Evolutionary conservation across 176 grass and related monocot species (phyloP).

Genomic region (Carex parvula): DNA sequence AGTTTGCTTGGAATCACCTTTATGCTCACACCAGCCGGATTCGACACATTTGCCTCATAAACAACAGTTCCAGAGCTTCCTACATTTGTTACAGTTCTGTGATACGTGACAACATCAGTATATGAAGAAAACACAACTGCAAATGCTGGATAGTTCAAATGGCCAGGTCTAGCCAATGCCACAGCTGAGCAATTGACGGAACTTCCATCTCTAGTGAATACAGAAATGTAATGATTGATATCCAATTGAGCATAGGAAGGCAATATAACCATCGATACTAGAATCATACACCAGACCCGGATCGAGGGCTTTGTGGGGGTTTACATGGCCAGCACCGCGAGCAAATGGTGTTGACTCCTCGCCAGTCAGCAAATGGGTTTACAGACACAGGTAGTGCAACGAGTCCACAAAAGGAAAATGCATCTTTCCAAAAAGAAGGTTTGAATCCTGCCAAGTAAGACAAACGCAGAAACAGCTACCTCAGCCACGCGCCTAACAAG

Average conservation of each 20-base stretch:
- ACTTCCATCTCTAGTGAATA: slow-evolving; percentile 43
- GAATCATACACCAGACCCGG: slow-evolving; percentile 29
- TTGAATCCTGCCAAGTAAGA: too few relatives aligned
- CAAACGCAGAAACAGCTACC: too few relatives aligned
- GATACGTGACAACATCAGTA: slow-evolving; percentile 44
- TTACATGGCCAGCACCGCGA: too few relatives aligned
- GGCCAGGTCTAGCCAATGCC: slow-evolving; percentile 37
- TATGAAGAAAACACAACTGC: slow-evolving; percentile 49
- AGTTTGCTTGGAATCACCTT: slow-evolving; percentile 62
- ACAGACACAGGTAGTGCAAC: too few relatives aligned
- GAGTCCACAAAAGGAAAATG: too few relatives aligned
- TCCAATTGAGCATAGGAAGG: slow-evolving; percentile 65
- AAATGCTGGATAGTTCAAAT: slow-evolving; percentile 81
- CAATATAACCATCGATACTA: slow-evolving; percentile 56
- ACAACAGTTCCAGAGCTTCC: slow-evolving; percentile 29
- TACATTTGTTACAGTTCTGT: slow-evolving; percentile 56
- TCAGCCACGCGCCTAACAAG: too few relatives aligned
- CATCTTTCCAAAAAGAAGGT: too few relatives aligned
- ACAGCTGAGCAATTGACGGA: slow-evolving; percentile 41
- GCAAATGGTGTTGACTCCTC: too few relatives aligned
- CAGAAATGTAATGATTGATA: slow-evolving; percentile 42
- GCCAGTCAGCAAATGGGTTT: too few relatives aligned
- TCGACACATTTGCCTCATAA: slow-evolving; percentile 37
- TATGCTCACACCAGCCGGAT: slow-evolving; percentile 50
- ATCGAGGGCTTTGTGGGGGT: too few relatives aligned